phyloP scores from a whole-genome alignment of 2,329 filamentous ascomycete species.

The Cytospora piceicola region DNA sequence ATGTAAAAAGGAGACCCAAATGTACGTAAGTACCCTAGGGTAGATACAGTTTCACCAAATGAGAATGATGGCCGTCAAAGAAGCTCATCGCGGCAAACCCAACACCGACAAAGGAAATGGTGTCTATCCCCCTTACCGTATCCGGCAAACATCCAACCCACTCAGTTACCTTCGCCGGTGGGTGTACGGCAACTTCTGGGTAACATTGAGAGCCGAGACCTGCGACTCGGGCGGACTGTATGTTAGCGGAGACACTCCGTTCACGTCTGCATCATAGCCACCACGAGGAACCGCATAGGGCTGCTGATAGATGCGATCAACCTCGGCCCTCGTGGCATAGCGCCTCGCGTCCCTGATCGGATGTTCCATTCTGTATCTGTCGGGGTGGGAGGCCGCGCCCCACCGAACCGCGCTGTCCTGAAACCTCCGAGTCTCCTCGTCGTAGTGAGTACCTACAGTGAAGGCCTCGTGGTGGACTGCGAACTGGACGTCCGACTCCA shows the following conservation, averaged over 20 bases:
- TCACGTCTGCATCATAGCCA: not conserved
- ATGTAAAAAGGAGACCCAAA: not conserved
- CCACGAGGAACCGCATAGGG: not conserved
- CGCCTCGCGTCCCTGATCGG: not conserved
- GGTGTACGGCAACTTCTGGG: not conserved
- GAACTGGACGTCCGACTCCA: not conserved
- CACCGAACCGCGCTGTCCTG: not conserved
- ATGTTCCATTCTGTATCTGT: not conserved
- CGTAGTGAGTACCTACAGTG: not conserved
- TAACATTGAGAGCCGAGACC: constrained; percentile 2
- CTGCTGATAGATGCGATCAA: not conserved
- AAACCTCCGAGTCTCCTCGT: not conserved
- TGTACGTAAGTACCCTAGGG: too few relatives aligned
- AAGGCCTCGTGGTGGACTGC: not conserved
- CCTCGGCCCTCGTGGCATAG: not conserved
- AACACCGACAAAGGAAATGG: constrained; percentile 12
- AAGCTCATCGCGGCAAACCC: not conserved
- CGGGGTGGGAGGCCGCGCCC: not conserved
- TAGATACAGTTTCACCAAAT: not conserved
- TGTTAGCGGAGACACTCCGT: not conserved
- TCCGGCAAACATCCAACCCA: not conserved
- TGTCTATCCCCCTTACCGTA: not conserved
- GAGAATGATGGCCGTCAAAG: not conserved
- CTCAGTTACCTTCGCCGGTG: constrained; percentile 1
- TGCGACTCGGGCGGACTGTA: not conserved